Base-by-base conservation (phyloP, 495 filamentous ascomycete species). In the Acidiella bohemica region DNA sequence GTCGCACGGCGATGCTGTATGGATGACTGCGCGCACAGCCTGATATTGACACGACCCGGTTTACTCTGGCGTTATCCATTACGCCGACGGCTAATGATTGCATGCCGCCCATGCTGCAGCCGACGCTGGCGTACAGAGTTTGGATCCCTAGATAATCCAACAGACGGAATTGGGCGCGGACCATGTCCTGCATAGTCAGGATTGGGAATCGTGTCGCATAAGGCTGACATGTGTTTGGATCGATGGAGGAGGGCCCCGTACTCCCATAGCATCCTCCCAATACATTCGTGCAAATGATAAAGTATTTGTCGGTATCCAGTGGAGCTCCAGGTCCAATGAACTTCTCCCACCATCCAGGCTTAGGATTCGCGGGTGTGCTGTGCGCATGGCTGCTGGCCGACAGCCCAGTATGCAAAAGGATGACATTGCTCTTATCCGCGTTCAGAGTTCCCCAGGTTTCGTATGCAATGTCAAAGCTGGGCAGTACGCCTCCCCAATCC, bases 1-100 rank as follows among this genome's bases (percentile, higher is more conserved):
- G 88, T n/a, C 90, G 72, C 92, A 97, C 92, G 5, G 90, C 90
- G 61, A 97, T 93, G 56, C 87, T 93, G 60, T 96, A 96, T 16
- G 90, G 90, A 61, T 97, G 90, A 54, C 84, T 93, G 43, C 90
- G 72, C 8, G 87, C 90, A 57, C 90, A 97, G 26, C 87, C 92
- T 53, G 80, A 87, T 59, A 96, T 93, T 51, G 78, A 85, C 26
- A 86, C 83, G 41, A 97, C 75, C 42, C 78, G 75, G 17, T 76
- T 72, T 1, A 96, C 76, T 25, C 87, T 70, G 26, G 81, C 73
- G 9, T 84, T 80, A 59, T 88, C 93, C 12, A 93, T 57, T 1
- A 84, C 76, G n/a, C 85, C 92, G 3, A 86, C 82, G 13, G 86
- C 84, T 10, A 97, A 65, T 57, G 83, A 92, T 56, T 95, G 87